These are phyloP conservation scores for Scheffersomyces stambukii DNA, from an alignment of 1,139 yeast species.

Conservation along the genomic window DNA sequence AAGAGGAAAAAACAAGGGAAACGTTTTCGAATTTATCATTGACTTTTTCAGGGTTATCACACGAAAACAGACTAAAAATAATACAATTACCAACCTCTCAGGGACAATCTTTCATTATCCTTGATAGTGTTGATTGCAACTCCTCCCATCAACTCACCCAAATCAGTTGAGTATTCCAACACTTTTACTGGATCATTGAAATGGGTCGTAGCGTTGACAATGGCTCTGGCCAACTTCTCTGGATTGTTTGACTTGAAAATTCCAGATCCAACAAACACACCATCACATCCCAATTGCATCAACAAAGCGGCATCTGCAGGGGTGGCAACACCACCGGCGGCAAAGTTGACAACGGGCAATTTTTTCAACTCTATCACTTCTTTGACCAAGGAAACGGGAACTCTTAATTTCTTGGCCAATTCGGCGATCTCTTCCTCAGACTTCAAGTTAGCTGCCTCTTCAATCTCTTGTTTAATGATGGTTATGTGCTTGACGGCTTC, in stretches of 20 bases:
- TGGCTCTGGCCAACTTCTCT: constrained; percentile 70
- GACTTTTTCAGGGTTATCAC: too few species aligned
- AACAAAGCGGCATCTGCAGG: constrained; percentile 88
- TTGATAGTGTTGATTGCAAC: constrained; percentile 50
- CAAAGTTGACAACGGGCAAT: constrained; percentile 82
- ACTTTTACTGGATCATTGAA: constrained; percentile 61
- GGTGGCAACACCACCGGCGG: constrained; percentile 89
- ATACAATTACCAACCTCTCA: constrained; percentile 12
- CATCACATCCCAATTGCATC: constrained; percentile 91
- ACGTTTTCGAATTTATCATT: too few species aligned
- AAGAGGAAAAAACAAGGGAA: too few species aligned
- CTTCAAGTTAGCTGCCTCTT: constrained; percentile 37
- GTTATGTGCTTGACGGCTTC: constrained; percentile 81
- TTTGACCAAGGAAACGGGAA: constrained; percentile 52
- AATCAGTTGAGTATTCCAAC: constrained; percentile 68
- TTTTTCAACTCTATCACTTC: constrained; percentile 55
- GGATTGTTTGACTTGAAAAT: constrained; percentile 77
- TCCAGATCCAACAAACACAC: constrained; percentile 89
- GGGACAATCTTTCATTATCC: constrained; percentile 40
- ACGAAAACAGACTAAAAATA: too few species aligned
- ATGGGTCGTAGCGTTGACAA: constrained; percentile 79
- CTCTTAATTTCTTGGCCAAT: constrained; percentile 58
- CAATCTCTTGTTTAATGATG: constrained; percentile 55
- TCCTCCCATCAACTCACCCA: constrained; percentile 77
- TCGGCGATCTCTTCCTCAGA: constrained; percentile 41